These are phyloP conservation scores for Chlamydomonas asymmetrica DNA, from an alignment of 139 green algal genomes.

Conservation along the genomic window DNA sequence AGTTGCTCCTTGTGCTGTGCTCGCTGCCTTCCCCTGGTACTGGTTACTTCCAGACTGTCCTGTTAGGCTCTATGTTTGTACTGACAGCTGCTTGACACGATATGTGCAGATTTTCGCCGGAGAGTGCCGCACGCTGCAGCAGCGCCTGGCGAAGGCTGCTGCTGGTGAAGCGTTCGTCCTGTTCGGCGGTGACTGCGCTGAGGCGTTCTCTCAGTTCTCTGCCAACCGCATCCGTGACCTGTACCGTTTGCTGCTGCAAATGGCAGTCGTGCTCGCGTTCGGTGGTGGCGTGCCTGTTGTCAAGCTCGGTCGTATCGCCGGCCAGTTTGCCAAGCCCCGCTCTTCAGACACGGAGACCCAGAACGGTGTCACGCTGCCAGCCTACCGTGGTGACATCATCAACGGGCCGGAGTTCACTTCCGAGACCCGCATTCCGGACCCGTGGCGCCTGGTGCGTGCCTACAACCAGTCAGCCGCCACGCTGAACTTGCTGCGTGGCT, in stretches of 20 bases:
- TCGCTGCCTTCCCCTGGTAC: no score
- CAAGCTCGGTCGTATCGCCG: slow-evolving; percentile 98
- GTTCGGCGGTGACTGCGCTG: slow-evolving; percentile 93
- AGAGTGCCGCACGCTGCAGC: slow-evolving; percentile 93
- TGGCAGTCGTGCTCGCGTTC: slow-evolving; percentile 96
- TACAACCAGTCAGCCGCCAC: slow-evolving; percentile 98
- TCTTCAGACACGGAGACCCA: slow-evolving; percentile 48
- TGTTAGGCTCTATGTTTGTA: no score
- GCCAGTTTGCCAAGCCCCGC: slow-evolving; percentile 98
- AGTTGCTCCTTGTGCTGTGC: no score
- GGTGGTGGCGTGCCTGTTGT: slow-evolving; percentile 93
- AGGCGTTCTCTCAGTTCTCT: slow-evolving; percentile 94
- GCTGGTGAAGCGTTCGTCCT: slow-evolving; percentile 74
- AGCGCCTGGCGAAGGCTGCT: slow-evolving; percentile 79
- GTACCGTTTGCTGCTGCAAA: slow-evolving; percentile 92
- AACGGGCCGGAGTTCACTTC: slow-evolving; percentile 92
- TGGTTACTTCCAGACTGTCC: no score
- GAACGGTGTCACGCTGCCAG: slow-evolving; percentile 59
- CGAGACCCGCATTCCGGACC: slow-evolving; percentile 88
- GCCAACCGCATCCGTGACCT: slow-evolving; percentile 94
- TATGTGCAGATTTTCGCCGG: slow-evolving; percentile 98
- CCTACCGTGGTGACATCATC: slow-evolving; percentile 97
- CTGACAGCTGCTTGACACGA: no score
- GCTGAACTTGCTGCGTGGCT: slow-evolving; percentile 97
- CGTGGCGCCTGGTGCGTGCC: slow-evolving; percentile 76